These are phyloP conservation scores for Medicago truncatula DNA, from an alignment of 306 rosid species.

Conservation along the genomic window DNA sequence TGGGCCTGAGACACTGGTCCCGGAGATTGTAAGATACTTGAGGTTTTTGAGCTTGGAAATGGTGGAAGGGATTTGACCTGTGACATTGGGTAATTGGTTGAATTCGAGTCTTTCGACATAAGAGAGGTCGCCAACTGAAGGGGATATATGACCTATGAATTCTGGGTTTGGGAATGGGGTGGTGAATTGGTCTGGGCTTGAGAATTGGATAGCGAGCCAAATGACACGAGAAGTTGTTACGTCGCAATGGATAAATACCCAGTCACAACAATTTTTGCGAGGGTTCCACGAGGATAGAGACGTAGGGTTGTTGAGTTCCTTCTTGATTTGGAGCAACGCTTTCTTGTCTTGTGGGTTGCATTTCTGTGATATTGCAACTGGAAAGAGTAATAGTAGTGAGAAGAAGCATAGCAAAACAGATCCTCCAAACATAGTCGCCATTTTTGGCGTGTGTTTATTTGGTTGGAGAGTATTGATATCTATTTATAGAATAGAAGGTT, in stretches of 20 bases:
- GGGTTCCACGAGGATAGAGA: slow-evolving; percentile 64
- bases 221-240: slow-evolving; percentile 62
- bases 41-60: slow-evolving; percentile 63
- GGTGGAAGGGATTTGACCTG: slow-evolving; percentile 59
- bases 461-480: neutral
- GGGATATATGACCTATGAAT: slow-evolving; percentile 57
- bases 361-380: slow-evolving; percentile 45
- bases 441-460: neutral
- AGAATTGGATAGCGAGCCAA: slow-evolving; percentile 46
- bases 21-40: neutral
- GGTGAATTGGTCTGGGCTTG: too few relatives aligned
- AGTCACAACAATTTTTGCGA: slow-evolving; percentile 61
- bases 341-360: slow-evolving; percentile 75
- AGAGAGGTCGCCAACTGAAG: slow-evolving; percentile 69
- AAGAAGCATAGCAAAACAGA: neutral
- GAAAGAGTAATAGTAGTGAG: slow-evolving; percentile 29
- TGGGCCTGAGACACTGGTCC: slow-evolving; percentile 56
- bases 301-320: slow-evolving; percentile 68
- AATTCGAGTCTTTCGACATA: slow-evolving; percentile 51
- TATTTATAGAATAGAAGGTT: slow-evolving; percentile 17
- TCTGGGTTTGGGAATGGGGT: too few relatives aligned
- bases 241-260: slow-evolving; percentile 66
- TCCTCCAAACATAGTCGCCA: neutral
- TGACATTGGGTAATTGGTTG: slow-evolving; percentile 57
- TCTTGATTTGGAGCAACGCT: slow-evolving; percentile 65